These are phyloP conservation scores for Agrostemma githago DNA, from an alignment of 148 eudicot species.

Conservation along the genomic window DNA sequence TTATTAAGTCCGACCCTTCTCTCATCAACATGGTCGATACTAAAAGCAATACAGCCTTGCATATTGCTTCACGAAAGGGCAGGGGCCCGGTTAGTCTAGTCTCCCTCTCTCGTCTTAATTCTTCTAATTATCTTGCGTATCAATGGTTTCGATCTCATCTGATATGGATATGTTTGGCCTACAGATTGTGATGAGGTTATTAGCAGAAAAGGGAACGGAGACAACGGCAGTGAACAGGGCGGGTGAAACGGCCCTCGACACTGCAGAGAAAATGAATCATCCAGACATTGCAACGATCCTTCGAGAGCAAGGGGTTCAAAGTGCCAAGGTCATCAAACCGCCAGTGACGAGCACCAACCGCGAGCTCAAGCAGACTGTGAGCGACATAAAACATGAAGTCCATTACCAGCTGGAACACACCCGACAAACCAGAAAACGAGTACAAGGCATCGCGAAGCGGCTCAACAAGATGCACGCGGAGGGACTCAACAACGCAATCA, in stretches of 20 bases:
- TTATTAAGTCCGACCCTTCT: slow-evolving; percentile 57
- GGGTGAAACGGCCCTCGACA: slow-evolving; percentile 68
- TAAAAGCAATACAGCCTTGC: slow-evolving; percentile 78
- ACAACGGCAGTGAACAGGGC: slow-evolving; percentile 57
- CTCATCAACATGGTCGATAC: slow-evolving; percentile 58
- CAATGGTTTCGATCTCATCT: slow-evolving; percentile 2
- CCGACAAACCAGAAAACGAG: slow-evolving; percentile 54
- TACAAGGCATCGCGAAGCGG: slow-evolving; percentile 69
- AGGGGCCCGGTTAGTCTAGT: slow-evolving; percentile 49
- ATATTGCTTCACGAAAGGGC: slow-evolving; percentile 74
- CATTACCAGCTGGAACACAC: slow-evolving; percentile 80
- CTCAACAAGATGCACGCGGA: slow-evolving; percentile 73
- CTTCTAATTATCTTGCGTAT: not conserved
- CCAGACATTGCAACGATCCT: slow-evolving; percentile 41
- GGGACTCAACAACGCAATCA: slow-evolving; percentile 77
- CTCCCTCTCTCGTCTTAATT: not conserved
- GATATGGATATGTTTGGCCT: not conserved
- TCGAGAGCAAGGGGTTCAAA: slow-evolving; percentile 51
- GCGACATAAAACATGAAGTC: slow-evolving; percentile 81
- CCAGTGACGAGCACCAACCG: slow-evolving; percentile 50
- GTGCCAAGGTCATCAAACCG: slow-evolving; percentile 47
- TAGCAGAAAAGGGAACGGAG: slow-evolving; percentile 45
- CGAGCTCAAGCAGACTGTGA: slow-evolving; percentile 69
- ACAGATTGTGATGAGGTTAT: slow-evolving; percentile 61
- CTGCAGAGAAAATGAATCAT: slow-evolving; percentile 57